These are phyloP conservation scores for Alternaria atra DNA, from an alignment of 2,329 filamentous ascomycete genomes.

Conservation along the genomic window DNA sequence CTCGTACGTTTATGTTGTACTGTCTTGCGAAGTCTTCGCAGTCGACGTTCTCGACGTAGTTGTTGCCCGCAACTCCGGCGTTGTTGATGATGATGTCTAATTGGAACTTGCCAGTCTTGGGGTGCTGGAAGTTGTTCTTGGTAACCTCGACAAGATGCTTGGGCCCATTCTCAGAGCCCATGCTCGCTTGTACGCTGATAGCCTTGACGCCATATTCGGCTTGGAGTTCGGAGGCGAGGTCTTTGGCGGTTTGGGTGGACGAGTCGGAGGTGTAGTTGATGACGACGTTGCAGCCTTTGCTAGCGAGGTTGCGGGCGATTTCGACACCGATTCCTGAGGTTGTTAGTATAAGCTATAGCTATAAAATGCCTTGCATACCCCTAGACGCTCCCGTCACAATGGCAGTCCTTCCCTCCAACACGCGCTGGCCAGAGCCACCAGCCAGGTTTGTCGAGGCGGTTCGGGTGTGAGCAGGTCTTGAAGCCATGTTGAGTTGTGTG, in stretches of 20 bases:
- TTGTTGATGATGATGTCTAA: conserved; percentile 91
- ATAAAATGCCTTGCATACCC: conserved; percentile 60
- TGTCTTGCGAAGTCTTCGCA: conserved; percentile 73
- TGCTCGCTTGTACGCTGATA: conserved; percentile 74
- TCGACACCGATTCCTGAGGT: conserved; percentile 74
- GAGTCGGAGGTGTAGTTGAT: conserved; percentile 76
- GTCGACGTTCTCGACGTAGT: conserved; percentile 69
- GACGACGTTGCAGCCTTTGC: conserved; percentile 73
- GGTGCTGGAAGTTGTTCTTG: conserved; percentile 66
- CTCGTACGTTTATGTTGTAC: conserved; percentile 83
- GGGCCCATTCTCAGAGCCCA: conserved; percentile 69
- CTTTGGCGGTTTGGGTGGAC: conserved; percentile 61
- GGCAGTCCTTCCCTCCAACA: conserved; percentile 74
- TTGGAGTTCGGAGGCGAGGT: conserved; percentile 66
- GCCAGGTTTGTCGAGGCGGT: conserved; percentile 53
- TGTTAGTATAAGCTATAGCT: conserved; percentile 5
- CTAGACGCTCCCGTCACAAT: conserved; percentile 82
- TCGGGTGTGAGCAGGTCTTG: conserved; percentile 44
- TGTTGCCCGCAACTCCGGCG: conserved; percentile 74
- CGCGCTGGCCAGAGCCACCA: conserved; percentile 41
- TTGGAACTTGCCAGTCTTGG: conserved; percentile 66
- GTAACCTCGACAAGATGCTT: conserved; percentile 67
- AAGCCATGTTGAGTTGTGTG: conserved; percentile 45
- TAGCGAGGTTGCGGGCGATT: conserved; percentile 74
- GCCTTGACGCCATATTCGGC: conserved; percentile 67